A percentile compares a stretch with the other conserved stretches of the same genome.
Evolutionary conservation across 805 yeast genomes (phyloP).

Genomic region (Candida easanensis): DNA sequence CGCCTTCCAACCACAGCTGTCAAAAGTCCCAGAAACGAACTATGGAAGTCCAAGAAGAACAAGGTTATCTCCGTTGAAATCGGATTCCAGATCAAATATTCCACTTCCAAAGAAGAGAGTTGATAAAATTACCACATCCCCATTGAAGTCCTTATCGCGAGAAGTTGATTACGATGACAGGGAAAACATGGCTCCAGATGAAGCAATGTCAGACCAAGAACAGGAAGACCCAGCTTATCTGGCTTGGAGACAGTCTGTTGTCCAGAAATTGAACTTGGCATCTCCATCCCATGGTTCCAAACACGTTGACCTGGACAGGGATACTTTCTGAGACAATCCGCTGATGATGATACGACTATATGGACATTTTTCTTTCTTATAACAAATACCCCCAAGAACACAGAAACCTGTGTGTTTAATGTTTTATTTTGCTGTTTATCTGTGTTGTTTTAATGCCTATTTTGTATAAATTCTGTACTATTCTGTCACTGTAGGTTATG

Average conservation of each 20-base stretch:
- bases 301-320: slow-evolving; percentile 16
- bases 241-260: slow-evolving; percentile 28
- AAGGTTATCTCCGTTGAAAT: slow-evolving; percentile 18
- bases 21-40: slow-evolving; percentile 16
- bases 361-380: slow-evolving; percentile 3
- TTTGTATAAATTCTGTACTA: too few species aligned
- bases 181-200: slow-evolving; percentile 8
- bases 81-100: slow-evolving; percentile 13
- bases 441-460: too few species aligned
- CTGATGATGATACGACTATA: not conserved
- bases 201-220: slow-evolving; percentile 15
- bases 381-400: not conserved
- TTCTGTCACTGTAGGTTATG: too few species aligned
- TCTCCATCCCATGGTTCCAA: too few species aligned
- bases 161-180: slow-evolving; percentile 16
- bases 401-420: too few species aligned
- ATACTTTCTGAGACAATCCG: slow-evolving; percentile 21
- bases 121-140: slow-evolving; percentile 25
- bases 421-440: too few species aligned
- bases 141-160: slow-evolving; percentile 23
- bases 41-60: slow-evolving; percentile 15
- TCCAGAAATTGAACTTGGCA: slow-evolving; percentile 23
- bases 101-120: slow-evolving; percentile 5
- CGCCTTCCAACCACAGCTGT: slow-evolving; percentile 24
- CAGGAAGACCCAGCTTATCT: slow-evolving; percentile 24